Conservation (phyloP, 345 rosid genomes). For the Gossypium stocksii region DNA sequence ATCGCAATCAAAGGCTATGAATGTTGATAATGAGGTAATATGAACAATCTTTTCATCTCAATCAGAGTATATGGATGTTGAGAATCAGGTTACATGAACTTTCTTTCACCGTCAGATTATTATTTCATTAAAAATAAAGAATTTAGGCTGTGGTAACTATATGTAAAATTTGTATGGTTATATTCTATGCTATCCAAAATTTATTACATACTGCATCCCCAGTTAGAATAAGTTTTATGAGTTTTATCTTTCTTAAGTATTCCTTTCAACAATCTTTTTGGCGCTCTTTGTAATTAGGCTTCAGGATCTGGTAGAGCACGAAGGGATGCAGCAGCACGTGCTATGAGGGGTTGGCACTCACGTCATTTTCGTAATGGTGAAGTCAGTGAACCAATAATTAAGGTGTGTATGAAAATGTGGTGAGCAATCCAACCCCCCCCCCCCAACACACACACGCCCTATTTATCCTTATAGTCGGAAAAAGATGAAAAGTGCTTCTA, state of each 20-base stretch:
- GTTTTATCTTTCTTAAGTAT: neutral
- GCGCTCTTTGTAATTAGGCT: constrained; percentile 32
- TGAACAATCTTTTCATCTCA: constrained; percentile 15
- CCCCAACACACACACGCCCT: neutral
- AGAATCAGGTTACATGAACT: constrained; percentile 52
- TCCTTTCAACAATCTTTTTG: constrained; percentile 8
- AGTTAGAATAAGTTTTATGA: neutral
- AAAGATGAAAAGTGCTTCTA: neutral
- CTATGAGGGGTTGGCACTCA: constrained; percentile 81
- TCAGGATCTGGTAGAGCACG: constrained; percentile 55
- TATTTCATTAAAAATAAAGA: neutral
- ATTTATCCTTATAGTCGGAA: neutral
- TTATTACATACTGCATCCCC: neutral
- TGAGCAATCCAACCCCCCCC: neutral
- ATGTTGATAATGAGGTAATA: constrained; percentile 59
- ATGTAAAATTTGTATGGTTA: neutral
- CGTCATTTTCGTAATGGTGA: constrained; percentile 52
- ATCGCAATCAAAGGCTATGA: constrained; percentile 43
- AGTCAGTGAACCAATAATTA: constrained; percentile 52
- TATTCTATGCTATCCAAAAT: neutral
- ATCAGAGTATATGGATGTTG: constrained; percentile 43
- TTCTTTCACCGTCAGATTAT: neutral
- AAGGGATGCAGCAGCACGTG: constrained; percentile 74
- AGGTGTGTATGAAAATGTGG: constrained; percentile 33
- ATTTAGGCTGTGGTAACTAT: neutral